Evolutionary conservation across 1,284 basidiomycete genomes (phyloP).

Genomic region (Fomitiporia mediterranea): DNA sequence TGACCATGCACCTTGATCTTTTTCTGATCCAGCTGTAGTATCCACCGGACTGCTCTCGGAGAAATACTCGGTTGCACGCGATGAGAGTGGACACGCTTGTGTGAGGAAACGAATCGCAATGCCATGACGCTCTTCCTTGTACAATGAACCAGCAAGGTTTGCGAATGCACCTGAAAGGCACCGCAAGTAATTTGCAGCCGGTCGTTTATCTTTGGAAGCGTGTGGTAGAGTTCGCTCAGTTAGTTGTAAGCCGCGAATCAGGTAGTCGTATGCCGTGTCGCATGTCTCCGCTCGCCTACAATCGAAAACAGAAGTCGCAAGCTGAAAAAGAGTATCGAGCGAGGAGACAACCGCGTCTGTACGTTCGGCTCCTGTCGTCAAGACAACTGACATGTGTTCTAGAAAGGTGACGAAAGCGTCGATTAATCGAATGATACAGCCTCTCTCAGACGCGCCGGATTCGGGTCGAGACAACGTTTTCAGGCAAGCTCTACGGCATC

Average conservation of each 20-base stretch:
- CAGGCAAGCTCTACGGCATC: conserved; percentile 45
- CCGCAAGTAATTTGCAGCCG: conserved; percentile 49
- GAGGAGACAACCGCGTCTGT: conserved; percentile 31
- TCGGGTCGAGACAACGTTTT: conserved; percentile 32
- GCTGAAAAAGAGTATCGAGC: conserved; percentile 57
- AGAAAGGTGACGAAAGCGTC: conserved; percentile 22
- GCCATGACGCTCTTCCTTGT: conserved; percentile 54
- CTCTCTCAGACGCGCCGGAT: background rate
- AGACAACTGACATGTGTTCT: conserved; percentile 24
- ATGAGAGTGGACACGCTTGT: conserved; percentile 52
- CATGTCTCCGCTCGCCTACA: conserved; percentile 49
- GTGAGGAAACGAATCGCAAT: conserved; percentile 61
- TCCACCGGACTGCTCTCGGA: background rate
- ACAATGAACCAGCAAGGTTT: conserved; percentile 58
- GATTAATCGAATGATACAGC: conserved; percentile 14
- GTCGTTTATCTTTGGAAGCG: conserved; percentile 21
- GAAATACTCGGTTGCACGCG: conserved; percentile 37
- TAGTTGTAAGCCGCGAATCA: conserved; percentile 40
- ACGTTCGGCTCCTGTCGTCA: conserved; percentile 26
- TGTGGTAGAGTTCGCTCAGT: conserved; percentile 27
- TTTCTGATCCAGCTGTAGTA: conserved; percentile 25
- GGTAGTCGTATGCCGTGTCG: conserved; percentile 40
- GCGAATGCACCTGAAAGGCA: conserved; percentile 67
- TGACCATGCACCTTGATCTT: conserved; percentile 48
- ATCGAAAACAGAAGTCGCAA: conserved; percentile 47